Base-by-base conservation (phyloP, 2,329 filamentous ascomycete genomes). In the Chlorencoelia australis region DNA sequence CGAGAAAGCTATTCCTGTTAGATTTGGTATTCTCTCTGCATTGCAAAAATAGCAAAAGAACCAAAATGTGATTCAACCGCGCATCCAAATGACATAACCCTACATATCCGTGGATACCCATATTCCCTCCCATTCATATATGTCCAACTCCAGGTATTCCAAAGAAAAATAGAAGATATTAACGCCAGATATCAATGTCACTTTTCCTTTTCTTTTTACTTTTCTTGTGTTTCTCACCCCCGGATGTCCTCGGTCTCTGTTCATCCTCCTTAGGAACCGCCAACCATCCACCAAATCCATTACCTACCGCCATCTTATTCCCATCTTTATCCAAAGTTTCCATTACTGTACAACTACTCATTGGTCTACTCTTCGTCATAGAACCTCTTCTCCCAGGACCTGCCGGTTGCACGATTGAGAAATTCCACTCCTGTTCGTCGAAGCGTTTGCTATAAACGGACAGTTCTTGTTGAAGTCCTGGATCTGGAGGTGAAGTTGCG, bases 401-500 rank as follows among this genome's bases (percentile, higher is more conserved):
- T 8, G 59, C 55, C 1, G 74, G 73, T 20, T 70, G 62, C 40
- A 79, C 71, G 15, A 66, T 64, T 2, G 75, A 77, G 52, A 79
- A 76, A 45, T 78, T 75, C 76, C 77, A 81, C 49, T 81, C 76
- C 16, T 75, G 59, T 51, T 81, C 76, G 44, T 78, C 73, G 3
- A 76, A 60, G n/a, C 74, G 74, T 56, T 81, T 82, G 50, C 68
- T 73, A 55, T 75, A 81, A 24, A 81, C 68, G 45, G 75, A 67
- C 15, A 82, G 62, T 2, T 69, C 67, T 45, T 77, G 74, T 18
- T 64, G 62, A 44, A 80, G 64, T 15, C 60, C 60, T 7, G 50
- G 46, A 1, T 37, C 38, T n/a, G 24, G 27, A 11, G 25, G 31
- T 7, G n/a, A 4, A 17, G 22, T 13, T 14, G 15, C 17, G 18